Evolutionary conservation across 2,329 filamentous ascomycete species (phyloP), one percentile per base, ranked within the genome.

Genomic region (Fusarium circinatum): DNA sequence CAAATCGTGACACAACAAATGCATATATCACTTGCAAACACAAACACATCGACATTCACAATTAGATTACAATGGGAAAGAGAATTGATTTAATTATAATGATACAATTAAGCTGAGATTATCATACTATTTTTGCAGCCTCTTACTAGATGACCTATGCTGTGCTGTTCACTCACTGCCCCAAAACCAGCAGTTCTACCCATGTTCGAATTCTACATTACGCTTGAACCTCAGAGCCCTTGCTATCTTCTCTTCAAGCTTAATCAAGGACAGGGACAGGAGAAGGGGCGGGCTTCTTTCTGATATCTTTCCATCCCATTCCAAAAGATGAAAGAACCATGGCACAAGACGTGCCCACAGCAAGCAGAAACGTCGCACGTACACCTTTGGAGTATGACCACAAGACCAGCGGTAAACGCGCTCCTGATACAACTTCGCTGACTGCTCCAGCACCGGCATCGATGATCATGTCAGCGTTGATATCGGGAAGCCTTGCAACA

Each of bases 281-380:
- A 24, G 62, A 55, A 7, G 32, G 45, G 36, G 59, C 48, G 11
- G 73, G 62, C 71, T 81, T 82, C 73, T 84, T 83, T 39, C 85
- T 82, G 41, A 87, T 79, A 70, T 85, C 83, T 17, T 82, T 82
- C 81, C 84, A 87, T 1, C 86, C 86, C 74, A 88, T 82, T 0
- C 85, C 86, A 74, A 82, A 84, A 1, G 80, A 77, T 4, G 81
- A 76, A 2, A 83, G 30, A 28, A 86, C 82, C 41, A 77, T 74
- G 6, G 58, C 68, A 17, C 69, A 77, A 6, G 79, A 78, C n/a
- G 81, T 58, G 0, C 78, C 83, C 3, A 81, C 78, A 10, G 80
- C 78, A 28, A 78, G 73, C 41, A 79, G 78, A 54, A 82, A 81
- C 3, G 78, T 78, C 8, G 70, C 65, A 30, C 74, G 68, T 3